Conservation (phyloP, 495 filamentous ascomycete genomes). For the Aspergillus hancockii region DNA sequence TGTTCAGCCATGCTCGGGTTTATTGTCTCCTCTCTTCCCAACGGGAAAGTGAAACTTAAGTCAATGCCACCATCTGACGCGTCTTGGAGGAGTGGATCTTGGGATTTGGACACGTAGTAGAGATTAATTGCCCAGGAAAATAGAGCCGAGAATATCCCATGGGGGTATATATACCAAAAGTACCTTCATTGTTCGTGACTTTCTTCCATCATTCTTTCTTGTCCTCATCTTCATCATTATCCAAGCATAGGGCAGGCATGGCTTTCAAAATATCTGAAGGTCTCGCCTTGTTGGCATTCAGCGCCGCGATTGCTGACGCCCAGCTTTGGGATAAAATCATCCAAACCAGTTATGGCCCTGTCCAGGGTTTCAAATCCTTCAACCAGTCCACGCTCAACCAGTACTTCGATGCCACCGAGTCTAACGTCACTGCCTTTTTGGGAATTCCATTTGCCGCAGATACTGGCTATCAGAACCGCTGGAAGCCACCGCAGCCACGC, state of each 20-base stretch:
- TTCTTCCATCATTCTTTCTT: too few relatives aligned
- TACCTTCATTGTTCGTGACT: too few relatives aligned
- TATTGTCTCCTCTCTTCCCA: too few relatives aligned
- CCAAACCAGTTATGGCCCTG: constrained; percentile 27
- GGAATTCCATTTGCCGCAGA: constrained; percentile 32
- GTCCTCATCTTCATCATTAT: too few relatives aligned
- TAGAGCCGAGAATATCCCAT: too few relatives aligned
- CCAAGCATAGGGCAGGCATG: background rate
- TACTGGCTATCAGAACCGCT: constrained; percentile 31
- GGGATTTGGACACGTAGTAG: too few relatives aligned
- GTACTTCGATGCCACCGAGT: constrained; percentile 42
- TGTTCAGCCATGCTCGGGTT: too few relatives aligned
- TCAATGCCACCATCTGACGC: too few relatives aligned
- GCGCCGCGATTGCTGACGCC: background rate
- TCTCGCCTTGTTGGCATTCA: background rate
- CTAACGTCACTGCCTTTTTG: constrained; percentile 47
- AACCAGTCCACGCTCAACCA: constrained; percentile 26
- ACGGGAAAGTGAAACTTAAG: too few relatives aligned
- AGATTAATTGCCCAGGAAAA: too few relatives aligned
- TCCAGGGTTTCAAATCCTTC: constrained; percentile 34
- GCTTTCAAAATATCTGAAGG: background rate
- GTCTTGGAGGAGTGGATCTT: too few relatives aligned
- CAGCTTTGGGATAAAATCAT: constrained; percentile 7
- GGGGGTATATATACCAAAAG: too few relatives aligned
- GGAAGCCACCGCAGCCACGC: constrained; percentile 30